phyloP scores from a whole-genome alignment of 345 rosid species.

The Bruguiera sexangula region DNA sequence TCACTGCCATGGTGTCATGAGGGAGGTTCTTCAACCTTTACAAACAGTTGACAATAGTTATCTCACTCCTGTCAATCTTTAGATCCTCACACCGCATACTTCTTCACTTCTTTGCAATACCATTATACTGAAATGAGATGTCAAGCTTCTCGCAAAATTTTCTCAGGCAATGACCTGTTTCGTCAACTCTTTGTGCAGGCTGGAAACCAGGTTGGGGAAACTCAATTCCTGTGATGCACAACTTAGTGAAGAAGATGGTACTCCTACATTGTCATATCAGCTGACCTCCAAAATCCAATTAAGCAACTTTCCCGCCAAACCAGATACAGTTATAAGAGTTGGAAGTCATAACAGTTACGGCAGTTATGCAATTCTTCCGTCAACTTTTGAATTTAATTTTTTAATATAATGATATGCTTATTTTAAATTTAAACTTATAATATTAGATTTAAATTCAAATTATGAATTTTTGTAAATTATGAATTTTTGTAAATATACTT shows the following conservation, averaged over 20 bases:
- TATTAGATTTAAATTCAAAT: too few species aligned
- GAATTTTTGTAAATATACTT: too few species aligned
- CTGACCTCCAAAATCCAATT: too few species aligned
- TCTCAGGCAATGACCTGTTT: slow-evolving; percentile 42
- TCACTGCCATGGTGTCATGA: slow-evolving; percentile 50
- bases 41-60: slow-evolving; percentile 44
- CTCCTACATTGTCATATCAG: too few species aligned
- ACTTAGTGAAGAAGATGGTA: background rate
- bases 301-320: too few species aligned
- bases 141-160: slow-evolving; percentile 45
- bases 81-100: slow-evolving; percentile 50
- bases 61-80: slow-evolving; percentile 44
- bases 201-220: slow-evolving; percentile 59
- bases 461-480: too few species aligned
- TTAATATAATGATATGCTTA: too few species aligned
- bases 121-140: slow-evolving; percentile 50
- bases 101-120: slow-evolving; percentile 63
- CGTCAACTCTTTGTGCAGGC: slow-evolving; percentile 57
- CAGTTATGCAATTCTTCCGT: too few species aligned
- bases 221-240: slow-evolving; percentile 54
- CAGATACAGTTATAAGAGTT: too few species aligned
- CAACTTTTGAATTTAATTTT: too few species aligned
- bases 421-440: too few species aligned
- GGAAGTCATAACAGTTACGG: too few species aligned
- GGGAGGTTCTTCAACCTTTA: slow-evolving; percentile 45